These are phyloP conservation scores for Sphaerulina musiva DNA, from an alignment of 2,329 filamentous ascomycete species.

Conservation along the genomic window DNA sequence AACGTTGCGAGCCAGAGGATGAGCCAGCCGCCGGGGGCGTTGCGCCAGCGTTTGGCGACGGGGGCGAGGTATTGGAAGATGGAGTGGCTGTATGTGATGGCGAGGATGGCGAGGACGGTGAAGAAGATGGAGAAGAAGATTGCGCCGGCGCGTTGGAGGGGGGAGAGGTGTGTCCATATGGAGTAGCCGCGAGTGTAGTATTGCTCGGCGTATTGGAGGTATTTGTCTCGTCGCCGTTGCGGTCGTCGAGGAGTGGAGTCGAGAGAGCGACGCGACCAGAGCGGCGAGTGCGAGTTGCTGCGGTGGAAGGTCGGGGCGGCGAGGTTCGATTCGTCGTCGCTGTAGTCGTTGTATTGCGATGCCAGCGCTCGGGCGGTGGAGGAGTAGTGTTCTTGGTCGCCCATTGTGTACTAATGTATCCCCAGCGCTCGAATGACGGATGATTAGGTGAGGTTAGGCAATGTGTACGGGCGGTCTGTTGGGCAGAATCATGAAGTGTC, in stretches of 20 bases:
- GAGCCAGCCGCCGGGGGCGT: slow-evolving; percentile 62
- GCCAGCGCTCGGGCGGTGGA: slow-evolving; percentile 49
- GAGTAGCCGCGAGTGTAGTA: slow-evolving; percentile 42
- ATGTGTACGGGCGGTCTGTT: too few relatives aligned
- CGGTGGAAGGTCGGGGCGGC: slow-evolving; percentile 36
- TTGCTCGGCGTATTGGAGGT: slow-evolving; percentile 40
- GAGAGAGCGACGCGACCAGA: slow-evolving; percentile 17
- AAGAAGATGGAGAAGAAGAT: slow-evolving; percentile 46
- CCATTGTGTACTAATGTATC: slow-evolving; percentile 7
- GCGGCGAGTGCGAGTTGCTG: slow-evolving; percentile 30
- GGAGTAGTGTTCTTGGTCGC: slow-evolving; percentile 40
- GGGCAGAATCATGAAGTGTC: too few relatives aligned
- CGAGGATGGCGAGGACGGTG: slow-evolving; percentile 56
- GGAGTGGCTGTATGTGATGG: slow-evolving; percentile 69
- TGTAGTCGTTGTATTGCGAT: slow-evolving; percentile 36
- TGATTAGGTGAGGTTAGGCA: too few relatives aligned
- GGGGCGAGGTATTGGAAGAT: slow-evolving; percentile 73
- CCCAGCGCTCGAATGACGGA: too few relatives aligned
- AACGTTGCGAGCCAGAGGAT: slow-evolving; percentile 72
- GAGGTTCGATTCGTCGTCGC: slow-evolving; percentile 21
- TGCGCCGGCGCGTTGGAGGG: slow-evolving; percentile 57
- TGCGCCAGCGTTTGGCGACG: slow-evolving; percentile 68
- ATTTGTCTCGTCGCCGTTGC: slow-evolving; percentile 32
- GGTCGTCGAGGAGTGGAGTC: slow-evolving; percentile 22
- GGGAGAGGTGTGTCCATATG: slow-evolving; percentile 52